Conservation (phyloP, 177 flowering plant genomes). For the Telopea speciosissima region DNA sequence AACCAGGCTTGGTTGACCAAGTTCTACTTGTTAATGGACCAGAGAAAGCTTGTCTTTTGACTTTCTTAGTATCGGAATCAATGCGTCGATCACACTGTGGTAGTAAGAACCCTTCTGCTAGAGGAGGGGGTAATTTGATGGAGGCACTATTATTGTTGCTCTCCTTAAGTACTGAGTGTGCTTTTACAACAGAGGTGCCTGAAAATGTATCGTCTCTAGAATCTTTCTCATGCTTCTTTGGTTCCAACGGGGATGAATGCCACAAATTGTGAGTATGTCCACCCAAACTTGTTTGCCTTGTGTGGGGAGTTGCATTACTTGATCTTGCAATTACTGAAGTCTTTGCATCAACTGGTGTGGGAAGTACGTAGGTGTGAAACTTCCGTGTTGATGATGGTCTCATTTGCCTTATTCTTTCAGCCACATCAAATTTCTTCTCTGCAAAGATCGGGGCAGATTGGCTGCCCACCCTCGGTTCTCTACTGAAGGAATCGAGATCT, state of each 20-base stretch:
- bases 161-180: slow-evolving; percentile 56
- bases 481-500: slow-evolving; percentile 23
- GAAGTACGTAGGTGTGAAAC: slow-evolving; percentile 65
- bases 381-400: slow-evolving; percentile 44
- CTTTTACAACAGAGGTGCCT: slow-evolving; percentile 19
- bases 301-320: slow-evolving; percentile 24
- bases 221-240: slow-evolving; percentile 30
- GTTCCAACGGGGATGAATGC: slow-evolving; percentile 65
- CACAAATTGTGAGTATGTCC: slow-evolving; percentile 30
- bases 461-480: slow-evolving; percentile 34
- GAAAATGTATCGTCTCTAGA: slow-evolving; percentile 31
- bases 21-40: slow-evolving; percentile 62
- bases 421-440: slow-evolving; percentile 42
- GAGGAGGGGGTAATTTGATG: slow-evolving; percentile 44
- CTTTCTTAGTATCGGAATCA: slow-evolving; percentile 44
- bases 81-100: slow-evolving; percentile 23
- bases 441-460: slow-evolving; percentile 77
- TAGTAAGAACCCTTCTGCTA: slow-evolving; percentile 34
- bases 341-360: slow-evolving; percentile 69
- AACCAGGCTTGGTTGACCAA: slow-evolving; percentile 30
- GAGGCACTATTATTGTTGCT: slow-evolving; percentile 46
- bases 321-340: slow-evolving; percentile 27
- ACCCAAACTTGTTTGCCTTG: slow-evolving; percentile 22
- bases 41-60: slow-evolving; percentile 63
- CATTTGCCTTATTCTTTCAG: slow-evolving; percentile 33